Base-by-base conservation (phyloP, 2,329 filamentous ascomycete genomes). In the Penicillium paneum region DNA sequence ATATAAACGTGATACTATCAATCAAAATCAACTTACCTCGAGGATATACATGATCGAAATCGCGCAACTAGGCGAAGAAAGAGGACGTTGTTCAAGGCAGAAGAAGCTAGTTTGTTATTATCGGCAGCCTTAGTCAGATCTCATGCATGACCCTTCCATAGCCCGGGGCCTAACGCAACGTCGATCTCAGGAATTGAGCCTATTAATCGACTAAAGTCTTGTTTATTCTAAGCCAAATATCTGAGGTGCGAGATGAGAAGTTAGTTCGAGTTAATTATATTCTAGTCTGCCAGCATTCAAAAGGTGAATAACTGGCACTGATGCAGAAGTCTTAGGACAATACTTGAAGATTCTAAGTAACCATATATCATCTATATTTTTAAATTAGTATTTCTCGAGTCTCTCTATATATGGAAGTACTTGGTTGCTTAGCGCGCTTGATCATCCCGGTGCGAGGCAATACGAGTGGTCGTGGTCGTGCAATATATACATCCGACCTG, bases 41-140 rank as follows among this genome's bases (percentile, higher is more conserved):
- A 72, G 70, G 44, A 73, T 71, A 64, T 69, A 68, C 70, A 72
- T 72, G 52, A 53, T 56, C 59, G 57, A 44, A 50, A 43, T 43
- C 51, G 58, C 55, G 60, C 61, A 54, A 57, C 54, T 54, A 60
- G 48, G 52, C 42, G 49, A 52, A 52, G 45, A 42, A 48, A 46
- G 43, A 45, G 56, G 55, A 58, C 45, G 57, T 52, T 50, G 49
- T 38, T 49, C 34, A 46, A 47, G 49, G 41, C 50, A 42, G 50
- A 55, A 61, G 59, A 58, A 60, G 59, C 56, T 62, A 60, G 49
- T 59, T 60, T 62, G 60, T 61, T 63, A 53, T 62, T 55, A 44
- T 51, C 45, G 60, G 49, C 41, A 36, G 62, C 60, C 61, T 65
- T 64, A 65, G 63, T 65, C 63, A 65, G 59, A 64, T 58, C 35